A percentile compares a stretch with the other conserved stretches of the same genome.
phyloP scores from a whole-genome alignment of 805 yeast species.

The Gaillardinia entomophila region DNA sequence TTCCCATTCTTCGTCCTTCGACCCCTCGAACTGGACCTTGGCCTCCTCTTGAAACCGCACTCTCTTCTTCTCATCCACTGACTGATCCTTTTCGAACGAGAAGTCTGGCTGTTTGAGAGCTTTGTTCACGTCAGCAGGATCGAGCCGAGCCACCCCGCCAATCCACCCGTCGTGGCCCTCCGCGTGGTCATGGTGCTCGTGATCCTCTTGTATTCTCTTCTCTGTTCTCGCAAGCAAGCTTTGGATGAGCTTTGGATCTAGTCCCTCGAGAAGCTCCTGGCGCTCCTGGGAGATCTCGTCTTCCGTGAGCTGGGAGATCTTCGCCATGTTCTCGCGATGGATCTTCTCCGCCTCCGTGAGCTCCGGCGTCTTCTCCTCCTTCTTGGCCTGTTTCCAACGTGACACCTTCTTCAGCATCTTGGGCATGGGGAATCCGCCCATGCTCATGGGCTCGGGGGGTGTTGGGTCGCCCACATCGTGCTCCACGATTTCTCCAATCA shows the following conservation, averaged over 20 bases:
- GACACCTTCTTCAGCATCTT: conserved; percentile 32
- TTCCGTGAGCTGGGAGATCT: conserved; percentile 54
- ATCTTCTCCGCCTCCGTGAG: conserved; percentile 66
- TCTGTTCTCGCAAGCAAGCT: conserved; percentile 54
- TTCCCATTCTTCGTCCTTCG: conserved; percentile 35
- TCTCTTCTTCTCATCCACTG: conserved; percentile 3
- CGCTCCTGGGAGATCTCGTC: conserved; percentile 61
- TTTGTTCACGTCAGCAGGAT: conserved; percentile 28
- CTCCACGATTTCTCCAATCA: conserved; percentile 70
- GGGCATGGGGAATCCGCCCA: conserved; percentile 33
- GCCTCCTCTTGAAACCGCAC: conserved; percentile 30
- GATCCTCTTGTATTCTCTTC: conserved; percentile 26
- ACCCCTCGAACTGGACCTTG: conserved; percentile 23
- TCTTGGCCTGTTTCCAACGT: conserved; percentile 43
- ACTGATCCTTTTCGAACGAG: conserved; percentile 7
- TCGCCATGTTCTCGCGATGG: conserved; percentile 67
- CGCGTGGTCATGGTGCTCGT: conserved; percentile 24
- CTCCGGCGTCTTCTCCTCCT: conserved; percentile 7
- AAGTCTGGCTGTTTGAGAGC: conserved; percentile 28
- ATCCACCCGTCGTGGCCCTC: conserved; percentile 40
- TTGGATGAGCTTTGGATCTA: conserved; percentile 66
- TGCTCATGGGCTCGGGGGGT: conserved; percentile 20
- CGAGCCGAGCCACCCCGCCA: conserved; percentile 32
- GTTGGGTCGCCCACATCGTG: conserved; percentile 38
- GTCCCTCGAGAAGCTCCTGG: conserved; percentile 56